Percentiles rank a stretch among this genome's conserved stretches.
These are phyloP conservation scores for Calcarisporium arbuscula DNA, from an alignment of 2,329 filamentous ascomycete genomes.

Conservation along the genomic window DNA sequence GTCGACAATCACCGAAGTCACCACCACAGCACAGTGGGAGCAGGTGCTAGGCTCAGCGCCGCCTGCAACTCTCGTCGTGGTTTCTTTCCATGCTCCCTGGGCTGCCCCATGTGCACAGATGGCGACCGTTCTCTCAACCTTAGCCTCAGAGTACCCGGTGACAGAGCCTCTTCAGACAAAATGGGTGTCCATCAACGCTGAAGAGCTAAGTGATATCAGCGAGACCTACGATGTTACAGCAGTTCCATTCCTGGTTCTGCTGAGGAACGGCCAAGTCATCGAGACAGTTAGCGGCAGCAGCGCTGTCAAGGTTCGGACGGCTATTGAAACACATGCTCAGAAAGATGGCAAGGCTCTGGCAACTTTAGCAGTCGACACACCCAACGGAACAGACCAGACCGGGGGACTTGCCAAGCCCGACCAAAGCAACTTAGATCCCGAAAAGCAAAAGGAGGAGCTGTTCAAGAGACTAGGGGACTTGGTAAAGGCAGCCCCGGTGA, in stretches of 20 bases:
- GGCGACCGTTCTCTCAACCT: constrained; percentile 75
- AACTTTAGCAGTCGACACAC: constrained; percentile 24
- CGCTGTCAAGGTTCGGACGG: constrained; percentile 73
- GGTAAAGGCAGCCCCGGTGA: constrained; percentile 92
- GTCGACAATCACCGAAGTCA: constrained; percentile 74
- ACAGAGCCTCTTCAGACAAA: constrained; percentile 60
- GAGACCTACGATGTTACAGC: constrained; percentile 92
- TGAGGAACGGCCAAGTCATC: constrained; percentile 67
- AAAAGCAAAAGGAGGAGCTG: constrained; percentile 73
- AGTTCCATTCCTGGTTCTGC: constrained; percentile 84
- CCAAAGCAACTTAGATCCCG: constrained; percentile 37
- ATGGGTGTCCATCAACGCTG: constrained; percentile 89
- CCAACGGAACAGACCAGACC: constrained; percentile 30
- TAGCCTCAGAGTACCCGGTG: constrained; percentile 78
- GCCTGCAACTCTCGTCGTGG: constrained; percentile 65
- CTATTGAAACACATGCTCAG: constrained; percentile 76
- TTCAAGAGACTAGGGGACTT: constrained; percentile 74
- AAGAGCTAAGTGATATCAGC: constrained; percentile 86
- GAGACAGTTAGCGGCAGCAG: constrained; percentile 89
- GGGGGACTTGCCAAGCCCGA: constrained; percentile 35
- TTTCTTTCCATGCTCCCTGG: constrained; percentile 97
- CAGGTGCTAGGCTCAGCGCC: constrained; percentile 60
- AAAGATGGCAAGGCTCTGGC: constrained; percentile 27
- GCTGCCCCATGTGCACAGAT: constrained; percentile 94
- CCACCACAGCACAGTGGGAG: constrained; percentile 67